Base-by-base conservation (phyloP, 2,329 filamentous ascomycete species). In the Alternaria ventricosa region DNA sequence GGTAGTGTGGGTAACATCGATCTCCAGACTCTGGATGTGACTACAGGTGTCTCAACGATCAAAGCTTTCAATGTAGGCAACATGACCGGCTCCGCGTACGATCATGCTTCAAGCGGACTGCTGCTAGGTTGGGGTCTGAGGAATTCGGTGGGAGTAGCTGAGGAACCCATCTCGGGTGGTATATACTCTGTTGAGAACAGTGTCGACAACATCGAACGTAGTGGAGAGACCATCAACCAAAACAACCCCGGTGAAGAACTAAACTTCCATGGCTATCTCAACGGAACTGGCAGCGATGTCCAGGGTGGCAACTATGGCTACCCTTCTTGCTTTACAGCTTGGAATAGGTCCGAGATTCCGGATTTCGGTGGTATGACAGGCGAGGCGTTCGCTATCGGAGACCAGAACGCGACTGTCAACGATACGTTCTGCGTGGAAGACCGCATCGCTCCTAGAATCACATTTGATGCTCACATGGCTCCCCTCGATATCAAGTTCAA, bases 201-300 rank as follows among this genome's bases (percentile, higher is more conserved):
- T 2, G 88, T 88, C 9, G 90, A 93, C 76, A 78, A 90, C 41
- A 82, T 92, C 15, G 79, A 79, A 13, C 84, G 90, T 30, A 78
- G 84, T 51, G 86, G 85, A 10, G 68, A 83, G n/a, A 88, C 91
- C 64, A 85, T 92, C 47, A 88, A 91, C 68, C 77, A 87, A 63
- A 84, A 91, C 71, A 93, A 93, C 71, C 91, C 91, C 0, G 91
- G 85, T 15, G 91, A 93, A 74, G 89, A 93, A 78, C 79, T 94
- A 76, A 93, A 93, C 78, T 92, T 87, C 75, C 87, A 91, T 63
- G 90, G 91, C 4, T 86, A 84, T 61, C 81, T 92, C 4, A 85
- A 86, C 47, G 83, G 83, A n/a, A 85, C 84, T 0, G 11, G 68
- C 8, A 79, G 76, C 20, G 62, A 70, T 3, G 71, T 79, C 28